phyloP scores from a whole-genome alignment of 805 yeast species.

The Nakazawaea ishiwadae region DNA sequence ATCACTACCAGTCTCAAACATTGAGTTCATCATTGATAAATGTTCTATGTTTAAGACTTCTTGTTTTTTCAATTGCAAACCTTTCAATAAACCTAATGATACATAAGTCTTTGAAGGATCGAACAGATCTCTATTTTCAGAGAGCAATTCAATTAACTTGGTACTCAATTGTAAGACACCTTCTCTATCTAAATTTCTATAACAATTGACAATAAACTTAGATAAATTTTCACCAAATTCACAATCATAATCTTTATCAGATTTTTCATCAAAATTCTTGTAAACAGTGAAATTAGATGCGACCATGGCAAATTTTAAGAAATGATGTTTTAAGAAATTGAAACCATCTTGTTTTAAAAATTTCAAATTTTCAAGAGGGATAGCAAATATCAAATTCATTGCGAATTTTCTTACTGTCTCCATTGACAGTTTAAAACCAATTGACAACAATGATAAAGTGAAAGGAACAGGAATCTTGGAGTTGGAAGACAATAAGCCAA shows the following conservation, averaged over 20 bases:
- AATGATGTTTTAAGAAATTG: slow-evolving; percentile 35
- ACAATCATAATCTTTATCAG: slow-evolving; percentile 45
- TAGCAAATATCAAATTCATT: slow-evolving; percentile 47
- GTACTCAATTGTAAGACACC: slow-evolving; percentile 24
- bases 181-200: slow-evolving; percentile 24
- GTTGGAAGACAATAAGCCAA: slow-evolving; percentile 41
- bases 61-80: slow-evolving; percentile 29
- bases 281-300: slow-evolving; percentile 57
- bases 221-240: slow-evolving; percentile 51
- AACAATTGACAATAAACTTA: slow-evolving; percentile 36
- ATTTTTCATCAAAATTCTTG: slow-evolving; percentile 23
- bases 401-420: slow-evolving; percentile 71
- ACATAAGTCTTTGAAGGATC: slow-evolving; percentile 69
- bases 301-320: slow-evolving; percentile 56
- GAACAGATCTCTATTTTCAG: slow-evolving; percentile 44
- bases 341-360: slow-evolving; percentile 37
- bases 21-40: slow-evolving; percentile 23
- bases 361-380: slow-evolving; percentile 41
- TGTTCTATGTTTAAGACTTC: slow-evolving; percentile 22
- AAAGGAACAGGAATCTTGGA: slow-evolving; percentile 61
- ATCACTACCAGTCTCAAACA: slow-evolving; percentile 30
- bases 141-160: slow-evolving; percentile 39
- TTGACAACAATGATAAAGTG: slow-evolving; percentile 68
- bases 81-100: slow-evolving; percentile 51
- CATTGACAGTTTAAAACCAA: slow-evolving; percentile 72